These are phyloP conservation scores for Circinella minor DNA, from an alignment of 371 early-diverging fungal genomes.

Conservation along the genomic window DNA sequence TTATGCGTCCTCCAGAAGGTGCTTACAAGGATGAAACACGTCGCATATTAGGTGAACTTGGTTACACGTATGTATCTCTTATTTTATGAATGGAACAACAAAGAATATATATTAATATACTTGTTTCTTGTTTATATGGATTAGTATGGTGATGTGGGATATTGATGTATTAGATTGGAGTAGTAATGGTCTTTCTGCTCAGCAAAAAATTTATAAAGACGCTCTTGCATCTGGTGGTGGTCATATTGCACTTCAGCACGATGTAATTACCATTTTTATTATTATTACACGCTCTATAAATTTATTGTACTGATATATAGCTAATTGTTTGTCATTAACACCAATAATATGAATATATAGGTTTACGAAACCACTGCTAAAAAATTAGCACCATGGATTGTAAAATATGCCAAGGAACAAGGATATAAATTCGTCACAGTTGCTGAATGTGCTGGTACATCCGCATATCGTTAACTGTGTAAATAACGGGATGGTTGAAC, in stretches of 20 bases:
- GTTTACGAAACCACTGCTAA: constrained; percentile 32
- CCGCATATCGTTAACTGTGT: constrained; percentile 6
- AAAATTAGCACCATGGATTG: constrained; percentile 42
- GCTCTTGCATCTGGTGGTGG: constrained; percentile 24
- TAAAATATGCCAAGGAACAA: constrained; percentile 33
- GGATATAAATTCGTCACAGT: constrained; percentile 43
- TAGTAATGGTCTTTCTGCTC: constrained; percentile 22
- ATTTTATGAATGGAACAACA: too few species aligned
- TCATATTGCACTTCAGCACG: constrained; percentile 51
- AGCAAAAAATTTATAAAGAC: constrained; percentile 19
- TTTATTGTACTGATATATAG: background rate
- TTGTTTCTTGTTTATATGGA: background rate
- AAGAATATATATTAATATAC: background rate
- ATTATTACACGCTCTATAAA: too few species aligned
- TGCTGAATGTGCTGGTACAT: constrained; percentile 35
- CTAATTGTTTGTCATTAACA: background rate
- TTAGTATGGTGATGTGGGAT: constrained; percentile 55
- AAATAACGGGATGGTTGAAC: too few species aligned
- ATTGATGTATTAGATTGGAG: constrained; percentile 61
- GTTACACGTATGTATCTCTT: constrained; percentile 38
- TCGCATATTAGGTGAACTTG: constrained; percentile 44
- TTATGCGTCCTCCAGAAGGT: constrained; percentile 60
- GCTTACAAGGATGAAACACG: constrained; percentile 34
- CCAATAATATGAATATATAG: background rate
- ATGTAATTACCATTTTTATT: constrained; percentile 18